phyloP scores from a whole-genome alignment of 495 filamentous ascomycete species.

The Podospora pseudoanserina region DNA sequence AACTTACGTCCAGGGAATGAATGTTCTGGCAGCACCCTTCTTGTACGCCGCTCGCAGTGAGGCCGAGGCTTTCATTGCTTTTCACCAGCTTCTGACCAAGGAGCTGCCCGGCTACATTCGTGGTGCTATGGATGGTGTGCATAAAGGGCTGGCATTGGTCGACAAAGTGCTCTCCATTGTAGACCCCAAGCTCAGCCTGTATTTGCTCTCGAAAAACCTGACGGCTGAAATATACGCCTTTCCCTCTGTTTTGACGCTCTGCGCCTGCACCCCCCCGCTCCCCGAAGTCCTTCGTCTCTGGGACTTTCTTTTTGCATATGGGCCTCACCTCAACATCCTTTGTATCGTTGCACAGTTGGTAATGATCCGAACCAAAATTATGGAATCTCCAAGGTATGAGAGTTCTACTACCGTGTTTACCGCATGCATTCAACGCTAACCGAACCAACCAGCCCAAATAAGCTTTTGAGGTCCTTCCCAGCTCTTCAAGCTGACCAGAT shows the following conservation, averaged over 20 bases:
- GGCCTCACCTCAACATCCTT: conserved; percentile 87
- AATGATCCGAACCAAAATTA: conserved; percentile 76
- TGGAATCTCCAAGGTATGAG: conserved; percentile 75
- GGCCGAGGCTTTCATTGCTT: conserved; percentile 88
- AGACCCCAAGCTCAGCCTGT: conserved; percentile 78
- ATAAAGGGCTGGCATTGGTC: conserved; percentile 83
- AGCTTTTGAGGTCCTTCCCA: conserved; percentile 84
- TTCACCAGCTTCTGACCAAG: conserved; percentile 79
- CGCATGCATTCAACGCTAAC: conserved; percentile 12
- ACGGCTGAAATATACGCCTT: conserved; percentile 97
- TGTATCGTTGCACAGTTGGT: conserved; percentile 97
- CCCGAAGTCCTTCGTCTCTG: conserved; percentile 93
- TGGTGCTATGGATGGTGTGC: conserved; percentile 95
- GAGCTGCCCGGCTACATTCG: conserved; percentile 94
- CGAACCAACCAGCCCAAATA: conserved; percentile 66
- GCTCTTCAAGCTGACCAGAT: conserved; percentile 76
- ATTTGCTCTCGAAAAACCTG: conserved; percentile 80
- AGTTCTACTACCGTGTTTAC: not conserved
- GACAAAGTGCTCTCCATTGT: conserved; percentile 87
- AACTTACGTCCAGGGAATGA: conserved; percentile 98
- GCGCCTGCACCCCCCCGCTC: conserved; percentile 93
- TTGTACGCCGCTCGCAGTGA: conserved; percentile 93
- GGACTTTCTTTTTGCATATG: conserved; percentile 97
- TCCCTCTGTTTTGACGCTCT: conserved; percentile 88
- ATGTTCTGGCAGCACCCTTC: conserved; percentile 97